Base-by-base conservation (phyloP, 106 monocot species). In the Dioscorea alata region DNA sequence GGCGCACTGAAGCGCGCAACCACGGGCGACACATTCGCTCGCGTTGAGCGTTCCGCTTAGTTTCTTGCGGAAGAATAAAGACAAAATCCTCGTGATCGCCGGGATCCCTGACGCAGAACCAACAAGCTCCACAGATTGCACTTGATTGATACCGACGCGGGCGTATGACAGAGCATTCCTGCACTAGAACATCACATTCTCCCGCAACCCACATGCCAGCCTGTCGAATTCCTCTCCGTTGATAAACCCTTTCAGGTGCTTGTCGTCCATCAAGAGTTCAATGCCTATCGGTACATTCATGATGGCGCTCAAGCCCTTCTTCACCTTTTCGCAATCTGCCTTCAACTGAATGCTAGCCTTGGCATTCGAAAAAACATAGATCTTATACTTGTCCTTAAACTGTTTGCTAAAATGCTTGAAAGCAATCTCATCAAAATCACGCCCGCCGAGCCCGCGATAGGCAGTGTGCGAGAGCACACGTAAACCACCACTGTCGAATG, bases 191-290 rank as follows among this genome's bases (percentile, higher is more conserved):
- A 83, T n/a, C 25, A 96, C 63, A 66, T 80, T 86, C 53, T 89
- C 86, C 33, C 84, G 68, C 78, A 96, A 71, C n/a, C 66, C 75
- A 6, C 61, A 67, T 19, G 82, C 82, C 62, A 96, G 62, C 63
- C 66, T 89, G 80, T 91, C 92, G 33, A 92, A 96, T 49, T 96
- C 92, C 59, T 92, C 96, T 80, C 92, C 82, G 49, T 76, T 91
- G 9, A 96, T 92, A 49, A 79, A 82, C 23, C 96, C 92, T 63
- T 68, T 92, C 50, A 96, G 92, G 74, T 96, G 88, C 61, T 86
- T 96, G 76, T 92, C 92, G 57, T 96, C 91, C 96, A 96, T 89
- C 82, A 96, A 74, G 66, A 92, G 89, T 69, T 96, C 96, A 8
- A 96, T 96, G 65, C 68, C 84, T 0, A 96, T 16, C 0, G 79